Evolutionary conservation across 495 filamentous ascomycete species (phyloP).

Genomic region (Chaetomium fimeti): DNA sequence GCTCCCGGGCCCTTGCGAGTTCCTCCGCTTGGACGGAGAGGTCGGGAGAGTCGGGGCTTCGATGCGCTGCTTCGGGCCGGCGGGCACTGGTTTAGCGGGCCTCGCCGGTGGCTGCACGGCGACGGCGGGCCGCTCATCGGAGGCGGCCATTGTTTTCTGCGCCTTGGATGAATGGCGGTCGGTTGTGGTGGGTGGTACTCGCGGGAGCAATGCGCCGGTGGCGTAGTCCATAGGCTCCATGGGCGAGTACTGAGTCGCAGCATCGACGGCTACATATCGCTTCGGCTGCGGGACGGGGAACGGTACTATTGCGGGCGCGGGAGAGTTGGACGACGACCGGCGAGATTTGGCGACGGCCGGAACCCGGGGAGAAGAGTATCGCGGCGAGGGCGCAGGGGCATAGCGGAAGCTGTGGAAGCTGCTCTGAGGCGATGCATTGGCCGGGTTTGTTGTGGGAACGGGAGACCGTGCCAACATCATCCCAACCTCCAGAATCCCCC

Average conservation of each 20-base stretch:
- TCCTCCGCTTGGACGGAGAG: conserved; percentile 48
- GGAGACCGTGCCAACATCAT: conserved; percentile 54
- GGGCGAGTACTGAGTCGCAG: conserved; percentile 58
- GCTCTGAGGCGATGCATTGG: conserved; percentile 47
- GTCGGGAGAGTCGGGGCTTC: conserved; percentile 30
- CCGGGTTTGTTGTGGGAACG: conserved; percentile 40
- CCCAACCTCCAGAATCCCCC: conserved; percentile 31
- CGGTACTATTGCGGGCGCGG: conserved; percentile 35
- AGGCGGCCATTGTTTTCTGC: conserved; percentile 31
- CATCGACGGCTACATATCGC: conserved; percentile 53
- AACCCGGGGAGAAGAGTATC: conserved; percentile 46
- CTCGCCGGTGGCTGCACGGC: conserved; percentile 18
- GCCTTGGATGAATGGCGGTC: conserved; percentile 28
- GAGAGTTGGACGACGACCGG: conserved; percentile 43
- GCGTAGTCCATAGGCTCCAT: conserved; percentile 47
- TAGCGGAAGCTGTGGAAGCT: conserved; percentile 45
- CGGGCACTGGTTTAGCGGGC: conserved; percentile 18
- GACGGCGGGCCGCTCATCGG: conserved; percentile 26
- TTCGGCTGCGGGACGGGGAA: conserved; percentile 34
- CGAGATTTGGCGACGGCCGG: conserved; percentile 44
- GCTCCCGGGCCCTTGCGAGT: conserved; percentile 52
- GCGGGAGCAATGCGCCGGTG: conserved; percentile 39
- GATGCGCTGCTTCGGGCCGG: conserved; percentile 18
- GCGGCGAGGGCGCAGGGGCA: conserved; percentile 45
- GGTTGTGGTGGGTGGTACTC: conserved; percentile 23